These are phyloP conservation scores for Phaseolus lunatus DNA, from an alignment of 306 rosid genomes.

Conservation along the genomic window DNA sequence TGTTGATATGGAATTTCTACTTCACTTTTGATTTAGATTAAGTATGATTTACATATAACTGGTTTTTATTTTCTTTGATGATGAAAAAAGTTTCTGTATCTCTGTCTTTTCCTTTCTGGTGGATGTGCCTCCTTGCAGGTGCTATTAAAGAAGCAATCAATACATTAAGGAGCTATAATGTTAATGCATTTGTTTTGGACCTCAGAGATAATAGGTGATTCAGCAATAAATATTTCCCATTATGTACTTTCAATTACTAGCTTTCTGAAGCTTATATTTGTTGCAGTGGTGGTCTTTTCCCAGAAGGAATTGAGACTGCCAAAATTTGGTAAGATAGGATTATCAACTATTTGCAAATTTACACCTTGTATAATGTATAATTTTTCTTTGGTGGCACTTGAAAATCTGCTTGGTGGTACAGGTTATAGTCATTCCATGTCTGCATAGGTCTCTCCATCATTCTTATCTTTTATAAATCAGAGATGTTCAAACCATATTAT, in stretches of 20 bases:
- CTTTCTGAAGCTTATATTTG: conserved; percentile 63
- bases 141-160: conserved; percentile 95
- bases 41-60: not conserved
- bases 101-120: conserved; percentile 29
- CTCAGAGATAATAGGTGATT: conserved; percentile 96
- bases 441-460: conserved; percentile 1
- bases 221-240: conserved; percentile 40
- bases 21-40: not conserved
- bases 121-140: conserved; percentile 59
- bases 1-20: not conserved
- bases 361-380: conserved; percentile 28
- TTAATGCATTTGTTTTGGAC: conserved; percentile 94
- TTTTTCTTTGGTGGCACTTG: conserved; percentile 10
- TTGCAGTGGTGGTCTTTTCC: conserved; percentile 98
- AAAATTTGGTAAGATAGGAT: conserved; percentile 82
- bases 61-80: conserved; percentile 29
- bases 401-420: conserved; percentile 8
- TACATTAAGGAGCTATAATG: conserved; percentile 70
- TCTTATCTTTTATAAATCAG: conserved; percentile 5
- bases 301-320: conserved; percentile 98
- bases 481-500: conserved; percentile 37
- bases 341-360: conserved; percentile 32
- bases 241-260: conserved; percentile 45
- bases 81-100: conserved; percentile 18
- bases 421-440: conserved; percentile 30